A percentile compares a stretch with the other conserved stretches of the same genome.
phyloP scores from a whole-genome alignment of 1,139 yeast genomes.

The Suhomyces kunorum region DNA sequence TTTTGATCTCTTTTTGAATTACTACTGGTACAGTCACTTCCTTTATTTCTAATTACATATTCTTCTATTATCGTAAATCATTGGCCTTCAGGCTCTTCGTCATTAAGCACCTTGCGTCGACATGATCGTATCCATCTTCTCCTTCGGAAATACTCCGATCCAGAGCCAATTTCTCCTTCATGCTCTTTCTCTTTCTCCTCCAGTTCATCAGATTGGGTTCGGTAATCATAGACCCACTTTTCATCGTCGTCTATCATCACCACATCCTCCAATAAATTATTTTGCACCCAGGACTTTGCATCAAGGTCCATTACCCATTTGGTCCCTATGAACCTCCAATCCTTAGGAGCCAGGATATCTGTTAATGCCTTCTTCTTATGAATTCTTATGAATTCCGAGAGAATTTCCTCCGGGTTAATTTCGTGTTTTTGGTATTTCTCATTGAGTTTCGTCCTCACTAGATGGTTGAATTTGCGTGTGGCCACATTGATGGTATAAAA shows the following conservation, averaged over 20 bases:
- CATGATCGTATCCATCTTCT: slow-evolving; percentile 56
- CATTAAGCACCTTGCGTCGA: slow-evolving; percentile 20
- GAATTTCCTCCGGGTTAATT: slow-evolving; percentile 1
- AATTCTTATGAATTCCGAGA: slow-evolving; percentile 11
- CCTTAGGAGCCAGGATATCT: slow-evolving; percentile 54
- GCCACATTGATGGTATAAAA: slow-evolving; percentile 50
- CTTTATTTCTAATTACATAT: too few species aligned
- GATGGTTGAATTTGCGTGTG: slow-evolving; percentile 21
- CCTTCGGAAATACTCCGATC: slow-evolving; percentile 33
- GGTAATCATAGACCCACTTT: slow-evolving; percentile 74
- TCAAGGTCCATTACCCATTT: slow-evolving; percentile 63
- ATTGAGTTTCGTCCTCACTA: slow-evolving; percentile 10
- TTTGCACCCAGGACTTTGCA: slow-evolving; percentile 59
- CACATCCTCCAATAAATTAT: slow-evolving; percentile 50
- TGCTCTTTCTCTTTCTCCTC: not conserved
- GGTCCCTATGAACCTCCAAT: slow-evolving; percentile 52
- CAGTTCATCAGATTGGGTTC: slow-evolving; percentile 20
- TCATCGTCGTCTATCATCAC: slow-evolving; percentile 65
- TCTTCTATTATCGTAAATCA: slow-evolving; percentile 2
- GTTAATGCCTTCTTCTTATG: slow-evolving; percentile 25
- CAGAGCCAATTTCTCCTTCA: not conserved
- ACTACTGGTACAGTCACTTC: too few species aligned
- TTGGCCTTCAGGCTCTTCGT: not conserved
- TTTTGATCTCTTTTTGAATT: too few species aligned
- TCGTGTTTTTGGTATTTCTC: slow-evolving; percentile 10